phyloP scores from a whole-genome alignment of 2,329 filamentous ascomycete genomes.

The Pseudogymnoascus sp. region DNA sequence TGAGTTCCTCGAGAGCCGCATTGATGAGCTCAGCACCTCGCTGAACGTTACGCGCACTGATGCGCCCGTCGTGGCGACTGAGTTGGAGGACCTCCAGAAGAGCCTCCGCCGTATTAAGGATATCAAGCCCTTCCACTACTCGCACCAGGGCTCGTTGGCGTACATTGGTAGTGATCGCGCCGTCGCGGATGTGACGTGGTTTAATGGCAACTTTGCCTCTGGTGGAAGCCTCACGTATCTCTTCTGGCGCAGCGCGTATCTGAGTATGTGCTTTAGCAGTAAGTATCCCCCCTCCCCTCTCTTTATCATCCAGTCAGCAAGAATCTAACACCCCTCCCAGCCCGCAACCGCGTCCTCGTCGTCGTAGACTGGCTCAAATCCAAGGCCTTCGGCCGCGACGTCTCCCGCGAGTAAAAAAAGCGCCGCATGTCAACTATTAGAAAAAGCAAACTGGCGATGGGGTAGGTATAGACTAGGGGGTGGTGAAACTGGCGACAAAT shows the following conservation, averaged over 20 bases:
- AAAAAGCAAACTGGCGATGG: not conserved
- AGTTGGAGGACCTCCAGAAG: conserved; percentile 83
- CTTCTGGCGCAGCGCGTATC: conserved; percentile 96
- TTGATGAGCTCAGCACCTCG: conserved; percentile 58
- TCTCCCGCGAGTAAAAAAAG: conserved; percentile 72
- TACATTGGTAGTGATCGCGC: conserved; percentile 99
- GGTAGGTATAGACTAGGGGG: not conserved
- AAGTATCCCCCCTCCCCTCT: conserved; percentile 39
- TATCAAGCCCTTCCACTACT: conserved; percentile 96
- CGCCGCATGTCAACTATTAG: not conserved
- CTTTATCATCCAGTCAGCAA: not conserved
- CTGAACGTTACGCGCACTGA: conserved; percentile 55
- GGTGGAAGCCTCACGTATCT: conserved; percentile 93
- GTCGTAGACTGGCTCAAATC: conserved; percentile 94
- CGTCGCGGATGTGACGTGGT: conserved; percentile 94
- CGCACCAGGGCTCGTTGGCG: conserved; percentile 89
- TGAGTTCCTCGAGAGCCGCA: conserved; percentile 67
- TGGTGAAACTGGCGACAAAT: not conserved
- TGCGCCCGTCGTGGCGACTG: conserved; percentile 56
- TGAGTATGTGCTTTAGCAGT: conserved; percentile 99
- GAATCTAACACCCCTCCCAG: conserved; percentile 38
- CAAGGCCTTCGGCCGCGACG: conserved; percentile 91
- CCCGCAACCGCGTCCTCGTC: conserved; percentile 89
- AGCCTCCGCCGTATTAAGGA: conserved; percentile 84
- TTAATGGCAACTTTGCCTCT: conserved; percentile 90